Percentiles rank a stretch among this genome's conserved stretches.
Evolutionary conservation across 2,329 filamentous ascomycete genomes (phyloP).

Genomic region (Mycocentrospora acerina): DNA sequence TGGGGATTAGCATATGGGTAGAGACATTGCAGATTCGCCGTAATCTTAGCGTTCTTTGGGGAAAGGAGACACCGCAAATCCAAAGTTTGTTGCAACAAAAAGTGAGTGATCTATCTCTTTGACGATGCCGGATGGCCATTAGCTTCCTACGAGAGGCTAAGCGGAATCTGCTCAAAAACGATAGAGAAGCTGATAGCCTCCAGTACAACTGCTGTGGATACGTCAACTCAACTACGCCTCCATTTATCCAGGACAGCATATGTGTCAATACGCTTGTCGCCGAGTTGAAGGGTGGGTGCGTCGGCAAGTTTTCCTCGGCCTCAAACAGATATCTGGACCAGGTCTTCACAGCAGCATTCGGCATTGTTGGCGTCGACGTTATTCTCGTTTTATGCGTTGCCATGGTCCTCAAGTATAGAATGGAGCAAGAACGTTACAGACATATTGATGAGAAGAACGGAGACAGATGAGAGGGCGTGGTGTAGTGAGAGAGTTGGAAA

Average conservation of each 20-base stretch:
- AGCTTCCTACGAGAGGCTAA: slow-evolving; percentile 10
- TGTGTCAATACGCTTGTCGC: slow-evolving; percentile 72
- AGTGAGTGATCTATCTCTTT: slow-evolving; percentile 50
- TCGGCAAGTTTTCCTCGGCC: slow-evolving; percentile 66
- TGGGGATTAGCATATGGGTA: slow-evolving; percentile 65
- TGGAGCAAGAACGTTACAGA: slow-evolving; percentile 75
- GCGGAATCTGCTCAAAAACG: slow-evolving; percentile 6
- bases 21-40: slow-evolving; percentile 68
- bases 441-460: slow-evolving; percentile 77
- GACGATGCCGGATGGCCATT: slow-evolving; percentile 1
- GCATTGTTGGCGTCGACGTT: slow-evolving; percentile 70
- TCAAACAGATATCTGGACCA: slow-evolving; percentile 71
- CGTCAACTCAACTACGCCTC: slow-evolving; percentile 68
- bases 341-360: slow-evolving; percentile 79
- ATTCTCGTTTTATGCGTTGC: slow-evolving; percentile 70
- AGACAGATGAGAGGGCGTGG: slow-evolving; percentile 9
- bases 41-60: slow-evolving; percentile 64
- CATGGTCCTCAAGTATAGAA: slow-evolving; percentile 77
- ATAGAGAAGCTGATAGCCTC: slow-evolving; percentile 22
- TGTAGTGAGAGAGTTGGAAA: not conserved
- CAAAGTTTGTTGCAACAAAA: slow-evolving; percentile 71
- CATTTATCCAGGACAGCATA: slow-evolving; percentile 67
- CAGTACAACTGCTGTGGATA: slow-evolving; percentile 83
- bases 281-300: slow-evolving; percentile 69
- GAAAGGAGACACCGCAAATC: slow-evolving; percentile 54